Evolutionary conservation across 306 rosid genomes (phyloP).

Genomic region (Styphnolobium japonicum): DNA sequence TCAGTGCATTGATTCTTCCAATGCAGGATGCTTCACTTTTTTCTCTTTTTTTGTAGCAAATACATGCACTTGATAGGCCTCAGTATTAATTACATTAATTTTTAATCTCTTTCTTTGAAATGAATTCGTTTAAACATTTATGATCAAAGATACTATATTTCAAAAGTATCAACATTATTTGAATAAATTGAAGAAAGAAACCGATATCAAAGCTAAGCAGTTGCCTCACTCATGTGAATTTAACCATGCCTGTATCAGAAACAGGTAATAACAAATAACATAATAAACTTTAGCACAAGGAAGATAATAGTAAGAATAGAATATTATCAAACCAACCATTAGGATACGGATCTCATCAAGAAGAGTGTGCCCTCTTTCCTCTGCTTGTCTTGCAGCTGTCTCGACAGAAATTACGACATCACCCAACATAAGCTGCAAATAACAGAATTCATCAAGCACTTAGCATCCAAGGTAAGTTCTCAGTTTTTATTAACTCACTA

Average conservation of each 20-base stretch:
- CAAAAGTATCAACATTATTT: not conserved
- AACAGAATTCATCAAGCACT: conserved; percentile 25
- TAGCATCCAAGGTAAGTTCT: not conserved
- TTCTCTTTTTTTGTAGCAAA: not conserved
- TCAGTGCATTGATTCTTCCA: conserved; percentile 15
- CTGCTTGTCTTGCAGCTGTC: conserved; percentile 90
- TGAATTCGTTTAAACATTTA: not conserved
- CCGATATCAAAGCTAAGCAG: conserved; percentile 6
- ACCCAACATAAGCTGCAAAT: conserved; percentile 83
- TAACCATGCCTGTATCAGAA: not conserved
- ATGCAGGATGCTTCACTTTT: not conserved
- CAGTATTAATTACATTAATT: not conserved
- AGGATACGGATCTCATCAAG: conserved; percentile 90
- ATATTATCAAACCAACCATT: conserved; percentile 52
- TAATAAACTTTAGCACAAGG: not conserved
- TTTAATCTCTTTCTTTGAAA: not conserved
- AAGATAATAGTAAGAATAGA: conserved; percentile 28
- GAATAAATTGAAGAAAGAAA: conserved; percentile 5
- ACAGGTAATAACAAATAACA: not conserved
- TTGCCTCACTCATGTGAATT: not conserved
- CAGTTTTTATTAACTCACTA: not conserved
- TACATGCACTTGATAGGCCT: not conserved
- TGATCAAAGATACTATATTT: not conserved
- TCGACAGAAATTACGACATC: conserved; percentile 86
- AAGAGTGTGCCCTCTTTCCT: conserved; percentile 84